Conservation (phyloP, 2,329 filamentous ascomycete genomes). For the Coniochaeta sp. region DNA sequence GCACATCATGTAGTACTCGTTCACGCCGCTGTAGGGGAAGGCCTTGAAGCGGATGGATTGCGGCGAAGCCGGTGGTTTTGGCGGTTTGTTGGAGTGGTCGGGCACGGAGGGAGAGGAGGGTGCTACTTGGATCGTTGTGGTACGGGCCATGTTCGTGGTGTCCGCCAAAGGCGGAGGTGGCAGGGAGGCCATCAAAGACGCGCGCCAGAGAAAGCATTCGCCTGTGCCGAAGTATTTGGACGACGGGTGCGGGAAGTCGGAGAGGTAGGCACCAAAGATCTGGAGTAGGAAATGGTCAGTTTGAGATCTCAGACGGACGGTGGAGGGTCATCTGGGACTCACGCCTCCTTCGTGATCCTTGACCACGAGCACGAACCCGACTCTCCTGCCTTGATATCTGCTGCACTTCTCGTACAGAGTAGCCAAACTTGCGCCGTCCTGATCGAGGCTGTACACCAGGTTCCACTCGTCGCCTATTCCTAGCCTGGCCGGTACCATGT, state of each 20-base stretch:
- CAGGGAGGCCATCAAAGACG: conserved; percentile 57
- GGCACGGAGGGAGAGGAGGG: conserved; percentile 11
- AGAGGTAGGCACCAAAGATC: conserved; percentile 91
- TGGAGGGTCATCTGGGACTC: conserved; percentile 32
- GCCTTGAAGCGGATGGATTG: conserved; percentile 83
- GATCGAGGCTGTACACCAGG: conserved; percentile 81
- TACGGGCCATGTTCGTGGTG: conserved; percentile 38
- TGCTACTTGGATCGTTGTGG: conserved; percentile 29
- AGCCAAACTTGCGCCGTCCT: conserved; percentile 79
- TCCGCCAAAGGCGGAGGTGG: conserved; percentile 62
- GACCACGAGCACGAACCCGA: conserved; percentile 85
- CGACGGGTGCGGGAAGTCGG: conserved; percentile 74
- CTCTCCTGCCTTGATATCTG: conserved; percentile 58
- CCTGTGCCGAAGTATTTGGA: conserved; percentile 91
- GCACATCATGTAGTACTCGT: conserved; percentile 95
- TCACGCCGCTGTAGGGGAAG: conserved; percentile 90
- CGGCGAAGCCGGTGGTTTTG: conserved; percentile 51
- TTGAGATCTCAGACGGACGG: too few relatives aligned
- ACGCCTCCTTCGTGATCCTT: conserved; percentile 69
- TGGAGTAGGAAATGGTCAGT: conserved; percentile 19
- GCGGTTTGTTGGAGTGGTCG: conserved; percentile 3
- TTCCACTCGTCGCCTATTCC: conserved; percentile 85
- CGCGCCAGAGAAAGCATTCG: conserved; percentile 90
- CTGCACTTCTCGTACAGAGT: conserved; percentile 81
- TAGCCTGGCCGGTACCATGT: conserved; percentile 78